phyloP scores from a whole-genome alignment of 148 eudicot species.

The Rhododendron vialii region DNA sequence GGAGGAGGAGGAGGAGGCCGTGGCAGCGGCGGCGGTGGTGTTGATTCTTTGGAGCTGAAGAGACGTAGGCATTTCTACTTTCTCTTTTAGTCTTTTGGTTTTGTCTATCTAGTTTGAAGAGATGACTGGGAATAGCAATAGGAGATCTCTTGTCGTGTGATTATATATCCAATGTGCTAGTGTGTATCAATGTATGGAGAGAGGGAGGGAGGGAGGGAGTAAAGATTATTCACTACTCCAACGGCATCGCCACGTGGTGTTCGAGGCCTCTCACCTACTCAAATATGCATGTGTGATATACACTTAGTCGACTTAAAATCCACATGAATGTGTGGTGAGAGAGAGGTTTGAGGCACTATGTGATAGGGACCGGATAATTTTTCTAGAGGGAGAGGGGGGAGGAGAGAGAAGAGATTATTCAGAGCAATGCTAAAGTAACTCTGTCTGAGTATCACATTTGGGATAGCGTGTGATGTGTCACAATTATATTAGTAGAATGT shows the following conservation, averaged over 20 bases:
- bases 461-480: no score
- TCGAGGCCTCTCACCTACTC: no score
- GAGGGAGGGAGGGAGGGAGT: neutral
- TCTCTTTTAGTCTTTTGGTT: neutral
- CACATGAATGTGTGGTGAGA: neutral
- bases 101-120: neutral
- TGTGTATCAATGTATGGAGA: neutral
- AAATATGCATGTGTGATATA: neutral
- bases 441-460: no score
- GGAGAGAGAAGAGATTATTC: neutral
- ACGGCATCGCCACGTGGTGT: neutral
- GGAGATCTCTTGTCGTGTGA: neutral
- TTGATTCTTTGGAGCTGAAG: slow-evolving; percentile 39
- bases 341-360: neutral
- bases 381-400: neutral
- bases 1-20: slow-evolving; percentile 11
- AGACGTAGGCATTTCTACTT: slow-evolving; percentile 47
- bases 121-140: neutral
- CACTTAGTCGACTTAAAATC: neutral
- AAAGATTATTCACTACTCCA: neutral
- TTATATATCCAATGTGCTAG: neutral
- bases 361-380: neutral
- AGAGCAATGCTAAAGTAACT: no score
- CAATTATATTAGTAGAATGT: no score
- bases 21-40: slow-evolving; percentile 14